Evolutionary conservation across 495 filamentous ascomycete genomes (phyloP).

Genomic region (Talaromyces proteolyticus): DNA sequence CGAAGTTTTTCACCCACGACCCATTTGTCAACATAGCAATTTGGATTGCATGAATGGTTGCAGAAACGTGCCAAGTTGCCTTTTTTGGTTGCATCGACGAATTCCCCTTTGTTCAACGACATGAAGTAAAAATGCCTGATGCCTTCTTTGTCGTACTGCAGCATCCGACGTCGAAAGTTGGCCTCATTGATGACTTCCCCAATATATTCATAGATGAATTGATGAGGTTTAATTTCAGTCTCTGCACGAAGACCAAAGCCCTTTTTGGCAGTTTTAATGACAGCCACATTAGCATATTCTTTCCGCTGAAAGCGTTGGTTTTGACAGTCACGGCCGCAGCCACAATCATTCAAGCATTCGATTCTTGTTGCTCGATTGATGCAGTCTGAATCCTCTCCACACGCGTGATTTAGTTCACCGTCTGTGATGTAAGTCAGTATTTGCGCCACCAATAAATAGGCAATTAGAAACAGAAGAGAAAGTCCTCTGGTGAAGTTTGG

Average conservation of each 20-base stretch:
- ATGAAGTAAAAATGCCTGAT: conserved; percentile 99
- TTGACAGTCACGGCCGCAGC: conserved; percentile 81
- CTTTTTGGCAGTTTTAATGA: conserved; percentile 97
- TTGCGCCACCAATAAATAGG: too few relatives aligned
- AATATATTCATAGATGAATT: conserved; percentile 97
- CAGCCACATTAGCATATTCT: conserved; percentile 84
- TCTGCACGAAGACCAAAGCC: conserved; percentile 88
- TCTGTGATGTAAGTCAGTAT: too few relatives aligned
- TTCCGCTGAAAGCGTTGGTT: conserved; percentile 93
- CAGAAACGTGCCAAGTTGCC: conserved; percentile 96
- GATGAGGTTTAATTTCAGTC: conserved; percentile 64
- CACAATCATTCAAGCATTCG: conserved; percentile 83
- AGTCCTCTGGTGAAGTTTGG: conserved; percentile 14
- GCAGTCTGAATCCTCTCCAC: conserved; percentile 95
- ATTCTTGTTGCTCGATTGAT: conserved; percentile 98
- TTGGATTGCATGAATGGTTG: conserved; percentile 98
- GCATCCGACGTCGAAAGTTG: conserved; percentile 80
- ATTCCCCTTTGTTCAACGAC: conserved; percentile 94
- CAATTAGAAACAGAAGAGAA: conserved; percentile 4
- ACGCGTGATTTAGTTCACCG: conserved; percentile 62
- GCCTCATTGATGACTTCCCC: conserved; percentile 95
- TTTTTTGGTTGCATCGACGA: conserved; percentile 95
- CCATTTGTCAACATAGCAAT: conserved; percentile 99
- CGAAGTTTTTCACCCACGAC: conserved; percentile 96
- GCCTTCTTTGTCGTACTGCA: conserved; percentile 87